Conservation (phyloP, 2,329 filamentous ascomycete species). For the Podosphaera leucotricha region DNA sequence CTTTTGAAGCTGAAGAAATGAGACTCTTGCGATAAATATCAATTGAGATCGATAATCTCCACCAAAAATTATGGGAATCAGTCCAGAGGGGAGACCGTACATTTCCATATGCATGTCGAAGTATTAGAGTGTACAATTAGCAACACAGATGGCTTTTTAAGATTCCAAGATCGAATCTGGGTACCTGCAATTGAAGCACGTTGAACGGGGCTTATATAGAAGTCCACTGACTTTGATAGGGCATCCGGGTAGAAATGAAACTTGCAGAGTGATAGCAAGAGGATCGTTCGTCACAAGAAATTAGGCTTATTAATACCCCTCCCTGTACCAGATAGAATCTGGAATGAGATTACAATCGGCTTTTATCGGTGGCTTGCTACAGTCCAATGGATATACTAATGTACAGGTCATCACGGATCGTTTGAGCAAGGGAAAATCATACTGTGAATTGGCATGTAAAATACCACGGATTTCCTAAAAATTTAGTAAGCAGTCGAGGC, state of each 20-base stretch:
- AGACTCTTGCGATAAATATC: neutral
- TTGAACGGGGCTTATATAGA: neutral
- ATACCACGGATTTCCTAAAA: neutral
- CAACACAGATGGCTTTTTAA: neutral
- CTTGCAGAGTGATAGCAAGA: neutral
- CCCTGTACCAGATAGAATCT: neutral
- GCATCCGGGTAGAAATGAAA: neutral
- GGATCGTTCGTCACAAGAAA: neutral
- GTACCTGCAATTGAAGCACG: neutral
- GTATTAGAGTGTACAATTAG: neutral
- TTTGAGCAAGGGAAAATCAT: neutral
- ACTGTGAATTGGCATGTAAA: neutral
- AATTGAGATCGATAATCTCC: neutral
- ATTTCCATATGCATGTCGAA: neutral
- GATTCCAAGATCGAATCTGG: neutral
- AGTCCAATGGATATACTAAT: neutral
- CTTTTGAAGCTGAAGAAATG: neutral
- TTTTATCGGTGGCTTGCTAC: neutral
- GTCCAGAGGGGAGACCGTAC: neutral
- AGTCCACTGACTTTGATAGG: neutral
- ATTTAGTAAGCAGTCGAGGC: neutral
- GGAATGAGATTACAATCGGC: neutral
- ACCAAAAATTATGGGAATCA: neutral
- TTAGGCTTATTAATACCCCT: neutral
- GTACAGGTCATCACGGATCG: neutral